A percentile compares a stretch with the other conserved stretches of the same genome.
Evolutionary conservation across 2,329 filamentous ascomycete genomes (phyloP).

Genomic region (Colletotrichum sp.): DNA sequence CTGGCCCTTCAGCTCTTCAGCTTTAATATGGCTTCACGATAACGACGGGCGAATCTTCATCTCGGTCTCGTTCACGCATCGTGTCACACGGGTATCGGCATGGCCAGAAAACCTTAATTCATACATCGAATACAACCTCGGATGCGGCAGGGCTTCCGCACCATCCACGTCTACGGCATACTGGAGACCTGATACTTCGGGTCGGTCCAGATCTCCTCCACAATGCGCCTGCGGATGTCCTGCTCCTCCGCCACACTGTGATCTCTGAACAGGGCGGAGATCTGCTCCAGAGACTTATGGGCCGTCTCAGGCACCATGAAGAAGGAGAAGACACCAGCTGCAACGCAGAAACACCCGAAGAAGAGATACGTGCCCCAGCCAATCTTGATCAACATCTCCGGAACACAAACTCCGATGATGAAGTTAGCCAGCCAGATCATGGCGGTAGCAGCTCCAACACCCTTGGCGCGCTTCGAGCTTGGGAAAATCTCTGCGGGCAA

Average conservation of each 20-base stretch:
- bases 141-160: not conserved
- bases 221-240: not conserved
- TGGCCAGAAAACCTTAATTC: not conserved
- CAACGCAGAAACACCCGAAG: conserved; percentile 57
- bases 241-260: not conserved
- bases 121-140: not conserved
- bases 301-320: conserved; percentile 56
- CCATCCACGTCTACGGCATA: not conserved
- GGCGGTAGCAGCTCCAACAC: conserved; percentile 35
- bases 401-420: conserved; percentile 54
- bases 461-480: conserved; percentile 37
- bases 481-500: conserved; percentile 41
- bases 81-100: not conserved
- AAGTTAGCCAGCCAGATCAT: conserved; percentile 40
- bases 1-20: not conserved
- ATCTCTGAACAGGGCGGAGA: conserved; percentile 41
- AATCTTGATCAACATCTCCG: conserved; percentile 56
- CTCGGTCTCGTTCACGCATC: not conserved
- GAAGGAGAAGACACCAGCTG: conserved; percentile 52
- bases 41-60: not conserved
- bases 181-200: not conserved
- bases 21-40: not conserved
- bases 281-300: conserved; percentile 49
- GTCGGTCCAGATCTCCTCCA: not conserved
- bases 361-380: conserved; percentile 55